A percentile compares a stretch with the other conserved stretches of the same genome.
phyloP scores from a whole-genome alignment of 257 asterid species.

The Agastache rugosa region DNA sequence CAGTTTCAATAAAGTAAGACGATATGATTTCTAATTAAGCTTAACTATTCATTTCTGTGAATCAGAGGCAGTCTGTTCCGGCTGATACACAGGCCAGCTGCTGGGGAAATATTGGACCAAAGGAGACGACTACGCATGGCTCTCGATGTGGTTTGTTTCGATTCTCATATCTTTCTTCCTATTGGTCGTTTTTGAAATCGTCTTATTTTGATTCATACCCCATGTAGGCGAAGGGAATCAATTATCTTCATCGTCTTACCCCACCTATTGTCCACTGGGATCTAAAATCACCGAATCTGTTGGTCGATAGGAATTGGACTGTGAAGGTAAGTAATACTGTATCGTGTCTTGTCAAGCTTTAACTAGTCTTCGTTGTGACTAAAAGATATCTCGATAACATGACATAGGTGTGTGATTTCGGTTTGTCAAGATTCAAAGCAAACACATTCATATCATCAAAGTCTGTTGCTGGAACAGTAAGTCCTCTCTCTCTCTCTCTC shows the following conservation, averaged over 20 bases:
- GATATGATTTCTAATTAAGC: conserved; percentile 15
- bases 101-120: conserved; percentile 79
- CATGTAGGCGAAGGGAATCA: conserved; percentile 85
- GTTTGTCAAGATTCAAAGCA: conserved; percentile 90
- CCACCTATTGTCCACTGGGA: conserved; percentile 97
- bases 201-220: conserved; percentile 25
- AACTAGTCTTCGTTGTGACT: conserved; percentile 16
- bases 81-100: conserved; percentile 88
- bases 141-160: conserved; percentile 82
- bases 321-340: conserved; percentile 71
- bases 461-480: conserved; percentile 97
- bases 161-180: conserved; percentile 15
- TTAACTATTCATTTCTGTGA: conserved; percentile 26
- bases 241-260: conserved; percentile 81
- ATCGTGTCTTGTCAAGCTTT: conserved; percentile 4
- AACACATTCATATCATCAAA: conserved; percentile 90
- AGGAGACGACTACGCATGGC: conserved; percentile 93
- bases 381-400: conserved; percentile 3
- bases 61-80: conserved; percentile 92
- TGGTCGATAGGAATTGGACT: conserved; percentile 92
- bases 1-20: neutral
- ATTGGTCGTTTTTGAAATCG: conserved; percentile 2
- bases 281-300: conserved; percentile 86
- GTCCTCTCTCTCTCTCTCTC: conserved; percentile 33
- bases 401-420: conserved; percentile 88